A percentile compares a stretch with the other conserved stretches of the same genome.
phyloP scores from a whole-genome alignment of 2,329 filamentous ascomycete species.

The Sporothrix sp. region DNA sequence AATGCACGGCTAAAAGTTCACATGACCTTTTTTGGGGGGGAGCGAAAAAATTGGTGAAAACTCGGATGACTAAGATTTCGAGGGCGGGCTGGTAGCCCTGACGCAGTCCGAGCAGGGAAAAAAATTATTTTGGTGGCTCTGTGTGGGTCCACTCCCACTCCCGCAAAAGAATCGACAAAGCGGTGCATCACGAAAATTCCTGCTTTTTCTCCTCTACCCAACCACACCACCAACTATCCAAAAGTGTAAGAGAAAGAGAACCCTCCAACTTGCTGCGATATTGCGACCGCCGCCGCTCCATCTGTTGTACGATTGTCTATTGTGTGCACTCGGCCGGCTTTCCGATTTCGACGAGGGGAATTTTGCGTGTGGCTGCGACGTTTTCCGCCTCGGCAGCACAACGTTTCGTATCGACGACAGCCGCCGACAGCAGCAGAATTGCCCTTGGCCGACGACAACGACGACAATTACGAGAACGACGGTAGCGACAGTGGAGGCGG shows the following conservation, averaged over 20 bases:
- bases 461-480: background rate
- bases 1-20: too few relatives aligned
- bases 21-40: background rate
- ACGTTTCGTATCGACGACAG: too few relatives aligned
- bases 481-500: too few relatives aligned
- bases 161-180: slow-evolving; percentile 13
- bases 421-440: too few relatives aligned
- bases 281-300: background rate
- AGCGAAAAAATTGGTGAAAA: slow-evolving; percentile 1
- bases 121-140: slow-evolving; percentile 17
- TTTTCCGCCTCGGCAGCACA: background rate
- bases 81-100: slow-evolving; percentile 17
- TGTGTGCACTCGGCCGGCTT: background rate
- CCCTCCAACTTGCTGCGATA: slow-evolving; percentile 1
- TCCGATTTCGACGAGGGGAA: background rate
- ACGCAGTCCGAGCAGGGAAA: slow-evolving; percentile 10
- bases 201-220: slow-evolving; percentile 11
- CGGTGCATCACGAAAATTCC: slow-evolving; percentile 16
- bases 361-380: background rate
- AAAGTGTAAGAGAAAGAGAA: slow-evolving; percentile 18
- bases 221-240: slow-evolving; percentile 13
- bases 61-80: slow-evolving; percentile 6
- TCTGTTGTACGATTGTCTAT: slow-evolving; percentile 1
- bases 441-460: background rate
- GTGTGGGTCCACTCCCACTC: slow-evolving; percentile 9